Conservation (phyloP, 73 alveolate genomes). For the Tetrahymena borealis region DNA sequence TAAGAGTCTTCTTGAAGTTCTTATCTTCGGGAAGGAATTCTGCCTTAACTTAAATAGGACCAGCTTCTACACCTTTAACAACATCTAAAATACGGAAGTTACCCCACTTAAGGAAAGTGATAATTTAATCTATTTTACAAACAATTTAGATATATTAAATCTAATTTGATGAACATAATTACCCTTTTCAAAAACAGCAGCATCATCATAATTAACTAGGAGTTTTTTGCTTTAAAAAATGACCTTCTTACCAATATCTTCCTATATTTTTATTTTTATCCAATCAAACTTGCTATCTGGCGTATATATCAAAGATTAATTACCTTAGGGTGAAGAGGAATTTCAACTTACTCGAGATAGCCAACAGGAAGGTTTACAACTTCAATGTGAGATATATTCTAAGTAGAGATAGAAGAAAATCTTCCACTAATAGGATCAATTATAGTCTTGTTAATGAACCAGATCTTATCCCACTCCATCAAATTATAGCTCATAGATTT, state of each 20-base stretch:
- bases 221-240: not conserved
- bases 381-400: conserved; percentile 50
- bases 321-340: conserved; percentile 75
- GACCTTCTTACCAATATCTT: conserved; percentile 17
- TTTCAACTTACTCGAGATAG: conserved; percentile 58
- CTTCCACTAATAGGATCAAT: conserved; percentile 87
- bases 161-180: not conserved
- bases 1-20: conserved; percentile 81
- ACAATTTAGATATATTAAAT: not conserved
- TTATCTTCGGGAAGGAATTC: conserved; percentile 68
- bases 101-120: conserved; percentile 40
- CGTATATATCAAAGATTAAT: not conserved
- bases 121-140: not conserved
- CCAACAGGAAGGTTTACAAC: conserved; percentile 59
- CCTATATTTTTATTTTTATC: not conserved
- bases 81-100: conserved; percentile 8
- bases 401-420: conserved; percentile 66
- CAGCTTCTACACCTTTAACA: conserved; percentile 19
- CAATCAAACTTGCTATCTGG: not conserved
- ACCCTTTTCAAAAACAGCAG: conserved; percentile 15
- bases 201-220: conserved; percentile 30
- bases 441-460: conserved; percentile 76
- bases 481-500: conserved; percentile 83
- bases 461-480: conserved; percentile 93
- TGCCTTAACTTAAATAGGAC: conserved; percentile 19